Evolutionary conservation across 2,329 filamentous ascomycete species (phyloP).

Genomic region (Ilyonectria mors-panacis): DNA sequence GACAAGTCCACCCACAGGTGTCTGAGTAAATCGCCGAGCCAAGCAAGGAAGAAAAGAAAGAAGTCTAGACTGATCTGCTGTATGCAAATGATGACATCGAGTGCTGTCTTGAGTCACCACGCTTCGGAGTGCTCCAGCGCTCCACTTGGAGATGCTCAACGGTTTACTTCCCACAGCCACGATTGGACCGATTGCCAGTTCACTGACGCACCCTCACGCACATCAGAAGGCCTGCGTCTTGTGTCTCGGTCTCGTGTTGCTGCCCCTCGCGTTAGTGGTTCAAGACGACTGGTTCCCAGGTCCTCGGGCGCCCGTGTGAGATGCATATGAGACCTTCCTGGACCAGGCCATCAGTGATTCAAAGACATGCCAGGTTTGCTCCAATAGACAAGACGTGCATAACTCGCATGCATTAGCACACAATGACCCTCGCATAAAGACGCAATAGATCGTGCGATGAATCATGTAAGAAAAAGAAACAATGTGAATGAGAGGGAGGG

Average conservation of each 20-base stretch:
- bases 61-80: constrained; percentile 5
- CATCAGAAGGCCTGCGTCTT: constrained; percentile 30
- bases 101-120: constrained; percentile 16
- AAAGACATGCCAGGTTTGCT: constrained; percentile 25
- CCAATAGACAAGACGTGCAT: constrained; percentile 27
- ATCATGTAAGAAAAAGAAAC: constrained; percentile 23
- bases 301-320: constrained; percentile 31
- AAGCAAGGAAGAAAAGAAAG: constrained; percentile 16
- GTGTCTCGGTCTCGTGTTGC: constrained; percentile 37
- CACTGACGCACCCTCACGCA: constrained; percentile 28
- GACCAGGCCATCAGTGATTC: constrained; percentile 29
- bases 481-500: constrained; percentile 18
- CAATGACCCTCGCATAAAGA: constrained; percentile 37
- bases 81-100: constrained; percentile 24
- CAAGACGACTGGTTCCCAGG: constrained; percentile 25
- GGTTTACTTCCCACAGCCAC: constrained; percentile 15
- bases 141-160: constrained; percentile 34
- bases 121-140: constrained; percentile 31
- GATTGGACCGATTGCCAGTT: constrained; percentile 33
- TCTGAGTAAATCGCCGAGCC: constrained; percentile 3
- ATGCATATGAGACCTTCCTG: constrained; percentile 26
- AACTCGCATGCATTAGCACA: constrained; percentile 36
- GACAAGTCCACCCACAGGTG: background rate
- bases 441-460: constrained; percentile 36
- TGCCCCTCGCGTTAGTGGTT: constrained; percentile 28